Conservation (phyloP, 257 asterid genomes). For the Perilla frutescens region DNA sequence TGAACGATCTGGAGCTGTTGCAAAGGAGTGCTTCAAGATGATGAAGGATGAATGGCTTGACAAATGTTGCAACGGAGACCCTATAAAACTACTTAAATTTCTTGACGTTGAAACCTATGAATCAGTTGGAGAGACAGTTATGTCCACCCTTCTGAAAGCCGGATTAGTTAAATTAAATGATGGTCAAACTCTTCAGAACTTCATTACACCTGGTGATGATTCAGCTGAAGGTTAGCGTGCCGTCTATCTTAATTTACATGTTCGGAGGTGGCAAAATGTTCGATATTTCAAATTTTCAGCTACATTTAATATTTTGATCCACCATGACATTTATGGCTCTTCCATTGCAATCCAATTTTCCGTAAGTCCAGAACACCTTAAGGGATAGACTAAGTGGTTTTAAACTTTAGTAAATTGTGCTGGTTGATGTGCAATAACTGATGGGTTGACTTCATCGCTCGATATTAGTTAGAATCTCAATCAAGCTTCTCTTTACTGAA, state of each 20-base stretch:
- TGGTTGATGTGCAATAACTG: slow-evolving; percentile 26
- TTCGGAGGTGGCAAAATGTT: neutral
- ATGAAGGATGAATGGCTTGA: slow-evolving; percentile 93
- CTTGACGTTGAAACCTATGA: slow-evolving; percentile 99
- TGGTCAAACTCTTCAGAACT: slow-evolving; percentile 65
- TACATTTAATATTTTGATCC: slow-evolving; percentile 1
- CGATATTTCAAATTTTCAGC: neutral
- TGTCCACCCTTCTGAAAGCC: slow-evolving; percentile 66
- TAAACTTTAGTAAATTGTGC: neutral
- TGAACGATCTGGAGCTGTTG: slow-evolving; percentile 81
- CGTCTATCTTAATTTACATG: slow-evolving; percentile 22
- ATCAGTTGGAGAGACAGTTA: slow-evolving; percentile 77
- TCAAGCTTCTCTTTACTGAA: neutral
- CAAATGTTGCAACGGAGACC: slow-evolving; percentile 80
- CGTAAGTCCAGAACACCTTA: slow-evolving; percentile 6
- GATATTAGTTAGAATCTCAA: slow-evolving; percentile 15
- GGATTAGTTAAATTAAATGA: slow-evolving; percentile 69
- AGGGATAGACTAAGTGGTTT: neutral
- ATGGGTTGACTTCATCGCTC: slow-evolving; percentile 1
- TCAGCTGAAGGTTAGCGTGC: slow-evolving; percentile 64
- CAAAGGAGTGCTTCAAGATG: slow-evolving; percentile 81
- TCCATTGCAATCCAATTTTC: slow-evolving; percentile 23
- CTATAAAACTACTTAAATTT: slow-evolving; percentile 71
- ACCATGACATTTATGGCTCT: slow-evolving; percentile 21
- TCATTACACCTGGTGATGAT: slow-evolving; percentile 46